Conservation (phyloP, 345 rosid genomes). For the Aquilaria yunnanensis region DNA sequence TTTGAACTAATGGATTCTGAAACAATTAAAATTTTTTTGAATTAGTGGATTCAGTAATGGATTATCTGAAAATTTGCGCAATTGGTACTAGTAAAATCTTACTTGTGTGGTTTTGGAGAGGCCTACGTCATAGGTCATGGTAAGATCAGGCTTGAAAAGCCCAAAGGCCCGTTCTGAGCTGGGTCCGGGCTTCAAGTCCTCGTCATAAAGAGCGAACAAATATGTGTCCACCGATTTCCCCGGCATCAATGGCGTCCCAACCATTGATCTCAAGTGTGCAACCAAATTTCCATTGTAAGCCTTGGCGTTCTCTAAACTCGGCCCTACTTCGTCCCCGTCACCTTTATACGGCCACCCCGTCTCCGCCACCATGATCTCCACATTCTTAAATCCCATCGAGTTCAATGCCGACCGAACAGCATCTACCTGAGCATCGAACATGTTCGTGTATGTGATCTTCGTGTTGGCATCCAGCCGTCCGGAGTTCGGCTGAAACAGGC, state of each 20-base stretch:
- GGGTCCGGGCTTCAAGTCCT: conserved; percentile 83
- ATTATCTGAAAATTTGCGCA: background rate
- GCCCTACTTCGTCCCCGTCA: conserved; percentile 58
- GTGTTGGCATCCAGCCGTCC: conserved; percentile 66
- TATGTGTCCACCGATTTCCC: conserved; percentile 82
- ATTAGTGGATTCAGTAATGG: too few species aligned
- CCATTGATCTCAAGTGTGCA: conserved; percentile 67
- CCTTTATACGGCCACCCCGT: conserved; percentile 99
- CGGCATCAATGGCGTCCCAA: conserved; percentile 90
- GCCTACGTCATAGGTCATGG: conserved; percentile 73
- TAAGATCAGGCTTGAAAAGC: conserved; percentile 64
- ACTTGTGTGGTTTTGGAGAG: conserved; percentile 47
- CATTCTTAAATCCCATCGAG: conserved; percentile 55
- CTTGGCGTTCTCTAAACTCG: conserved; percentile 74
- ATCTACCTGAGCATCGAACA: conserved; percentile 99
- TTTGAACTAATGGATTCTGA: too few species aligned
- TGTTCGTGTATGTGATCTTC: conserved; percentile 79
- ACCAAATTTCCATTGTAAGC: conserved; percentile 82
- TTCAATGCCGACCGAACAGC: conserved; percentile 68
- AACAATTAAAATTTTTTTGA: too few species aligned
- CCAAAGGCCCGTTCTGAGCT: conserved; percentile 67
- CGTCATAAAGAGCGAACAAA: conserved; percentile 80
- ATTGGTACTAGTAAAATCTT: background rate
- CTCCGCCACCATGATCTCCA: conserved; percentile 89
- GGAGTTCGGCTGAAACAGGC: conserved; percentile 73